phyloP scores from a whole-genome alignment of 2,329 filamentous ascomycete genomes.

The Stagonosporopsis tanaceti region DNA sequence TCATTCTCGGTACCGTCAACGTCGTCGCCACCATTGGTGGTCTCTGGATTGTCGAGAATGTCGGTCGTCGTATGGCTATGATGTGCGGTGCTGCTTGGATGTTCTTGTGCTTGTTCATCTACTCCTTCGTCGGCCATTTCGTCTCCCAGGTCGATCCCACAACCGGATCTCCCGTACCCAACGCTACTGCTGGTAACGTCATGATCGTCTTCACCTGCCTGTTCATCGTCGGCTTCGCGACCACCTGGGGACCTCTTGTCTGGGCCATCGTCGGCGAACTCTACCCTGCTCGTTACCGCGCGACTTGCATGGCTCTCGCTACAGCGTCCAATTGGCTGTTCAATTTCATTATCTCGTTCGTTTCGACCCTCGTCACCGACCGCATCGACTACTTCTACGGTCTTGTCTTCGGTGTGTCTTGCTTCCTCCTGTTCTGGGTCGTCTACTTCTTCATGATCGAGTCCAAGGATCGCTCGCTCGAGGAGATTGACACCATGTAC shows the following conservation, averaged over 20 bases:
- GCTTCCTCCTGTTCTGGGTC: conserved; percentile 68
- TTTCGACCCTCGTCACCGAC: conserved; percentile 78
- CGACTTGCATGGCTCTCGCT: conserved; percentile 54
- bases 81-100: conserved; percentile 58
- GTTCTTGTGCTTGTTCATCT: conserved; percentile 66
- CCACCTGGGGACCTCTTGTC: conserved; percentile 74
- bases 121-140: conserved; percentile 58
- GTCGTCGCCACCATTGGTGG: conserved; percentile 57
- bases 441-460: conserved; percentile 84
- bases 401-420: conserved; percentile 78
- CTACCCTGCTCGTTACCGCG: conserved; percentile 67
- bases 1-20: conserved; percentile 61
- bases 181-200: conserved; percentile 60
- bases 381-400: conserved; percentile 77
- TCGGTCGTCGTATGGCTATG: conserved; percentile 56
- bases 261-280: conserved; percentile 75
- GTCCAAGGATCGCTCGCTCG: conserved; percentile 75
- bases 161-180: conserved; percentile 41
- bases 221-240: conserved; percentile 72
- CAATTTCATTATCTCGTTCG: conserved; percentile 66
- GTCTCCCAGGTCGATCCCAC: conserved; percentile 34
- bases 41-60: conserved; percentile 57
- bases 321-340: conserved; percentile 57
- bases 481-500: conserved; percentile 80
- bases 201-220: conserved; percentile 75